Conservation (phyloP, 2,329 filamentous ascomycete species). For the Monosporascus ibericus region DNA sequence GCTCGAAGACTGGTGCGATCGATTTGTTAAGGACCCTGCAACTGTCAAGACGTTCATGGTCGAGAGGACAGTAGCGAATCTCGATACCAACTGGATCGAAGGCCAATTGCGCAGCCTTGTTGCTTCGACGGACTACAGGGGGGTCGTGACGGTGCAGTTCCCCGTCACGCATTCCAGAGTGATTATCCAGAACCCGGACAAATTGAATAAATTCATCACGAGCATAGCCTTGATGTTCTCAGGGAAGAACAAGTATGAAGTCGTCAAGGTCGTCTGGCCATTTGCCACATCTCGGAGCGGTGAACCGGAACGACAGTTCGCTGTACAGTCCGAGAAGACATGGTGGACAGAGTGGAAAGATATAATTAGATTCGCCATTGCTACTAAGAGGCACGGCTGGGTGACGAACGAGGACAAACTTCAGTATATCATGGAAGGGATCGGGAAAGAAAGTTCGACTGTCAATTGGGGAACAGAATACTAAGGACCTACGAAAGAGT, state of each 20-base stretch:
- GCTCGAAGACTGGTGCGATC: constrained; percentile 43
- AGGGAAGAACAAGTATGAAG: constrained; percentile 49
- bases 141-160: constrained; percentile 42
- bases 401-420: constrained; percentile 49
- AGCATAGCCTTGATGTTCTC: constrained; percentile 45
- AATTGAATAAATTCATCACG: constrained; percentile 48
- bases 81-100: constrained; percentile 49
- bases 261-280: constrained; percentile 51
- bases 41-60: constrained; percentile 43
- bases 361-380: constrained; percentile 32
- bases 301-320: constrained; percentile 37
- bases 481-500: neutral
- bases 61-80: constrained; percentile 47
- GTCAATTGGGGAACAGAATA: constrained; percentile 41
- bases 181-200: constrained; percentile 44
- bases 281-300: constrained; percentile 44
- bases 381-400: constrained; percentile 34
- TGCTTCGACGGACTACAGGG: constrained; percentile 43
- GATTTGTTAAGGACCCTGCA: constrained; percentile 39
- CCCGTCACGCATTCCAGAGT: constrained; percentile 44
- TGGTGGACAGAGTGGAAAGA: constrained; percentile 51
- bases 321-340: constrained; percentile 49
- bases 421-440: constrained; percentile 46
- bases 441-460: constrained; percentile 27
- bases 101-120: constrained; percentile 47